Evolutionary conservation across 768 basidiomycete genomes (phyloP).

Genomic region (Rhizopogon vulgaris): DNA sequence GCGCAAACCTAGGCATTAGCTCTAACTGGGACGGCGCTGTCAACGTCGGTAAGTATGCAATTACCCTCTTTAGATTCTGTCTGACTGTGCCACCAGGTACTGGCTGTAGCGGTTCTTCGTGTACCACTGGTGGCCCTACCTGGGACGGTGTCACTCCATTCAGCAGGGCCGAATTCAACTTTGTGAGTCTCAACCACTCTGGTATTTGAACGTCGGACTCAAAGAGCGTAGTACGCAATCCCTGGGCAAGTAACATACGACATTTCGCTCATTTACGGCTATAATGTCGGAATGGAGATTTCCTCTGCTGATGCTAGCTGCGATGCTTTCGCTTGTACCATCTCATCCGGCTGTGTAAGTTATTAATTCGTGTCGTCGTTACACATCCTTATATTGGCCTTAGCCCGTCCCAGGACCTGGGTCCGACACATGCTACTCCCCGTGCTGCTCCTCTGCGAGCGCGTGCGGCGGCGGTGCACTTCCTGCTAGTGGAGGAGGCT

Average conservation of each 20-base stretch:
- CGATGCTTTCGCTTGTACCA: slow-evolving; percentile 26
- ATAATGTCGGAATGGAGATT: slow-evolving; percentile 29
- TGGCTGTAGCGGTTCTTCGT: slow-evolving; percentile 19
- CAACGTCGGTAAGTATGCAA: slow-evolving; percentile 20
- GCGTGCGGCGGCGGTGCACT: slow-evolving; percentile 24
- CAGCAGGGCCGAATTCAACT: slow-evolving; percentile 28
- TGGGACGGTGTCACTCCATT: slow-evolving; percentile 26
- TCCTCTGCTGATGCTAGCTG: slow-evolving; percentile 20
- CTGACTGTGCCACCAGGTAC: slow-evolving; percentile 15
- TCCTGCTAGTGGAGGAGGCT: slow-evolving; percentile 21
- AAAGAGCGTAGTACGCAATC: slow-evolving; percentile 12
- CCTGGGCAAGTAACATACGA: slow-evolving; percentile 25
- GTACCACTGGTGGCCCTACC: slow-evolving; percentile 24
- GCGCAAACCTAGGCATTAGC: slow-evolving; percentile 22
- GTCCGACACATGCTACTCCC: slow-evolving; percentile 19
- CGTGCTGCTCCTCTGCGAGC: slow-evolving; percentile 22
- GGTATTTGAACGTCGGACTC: background rate
- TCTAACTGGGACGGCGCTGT: slow-evolving; percentile 26
- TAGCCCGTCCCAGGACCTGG: slow-evolving; percentile 25
- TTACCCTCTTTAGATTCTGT: slow-evolving; percentile 3
- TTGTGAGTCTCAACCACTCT: slow-evolving; percentile 10
- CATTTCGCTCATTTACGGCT: slow-evolving; percentile 28
- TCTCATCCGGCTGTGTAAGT: slow-evolving; percentile 25
- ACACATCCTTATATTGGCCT: slow-evolving; percentile 1
- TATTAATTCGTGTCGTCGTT: background rate